phyloP scores from a whole-genome alignment of 371 early-diverging fungal genomes.

The Apophysomyces variabilis region DNA sequence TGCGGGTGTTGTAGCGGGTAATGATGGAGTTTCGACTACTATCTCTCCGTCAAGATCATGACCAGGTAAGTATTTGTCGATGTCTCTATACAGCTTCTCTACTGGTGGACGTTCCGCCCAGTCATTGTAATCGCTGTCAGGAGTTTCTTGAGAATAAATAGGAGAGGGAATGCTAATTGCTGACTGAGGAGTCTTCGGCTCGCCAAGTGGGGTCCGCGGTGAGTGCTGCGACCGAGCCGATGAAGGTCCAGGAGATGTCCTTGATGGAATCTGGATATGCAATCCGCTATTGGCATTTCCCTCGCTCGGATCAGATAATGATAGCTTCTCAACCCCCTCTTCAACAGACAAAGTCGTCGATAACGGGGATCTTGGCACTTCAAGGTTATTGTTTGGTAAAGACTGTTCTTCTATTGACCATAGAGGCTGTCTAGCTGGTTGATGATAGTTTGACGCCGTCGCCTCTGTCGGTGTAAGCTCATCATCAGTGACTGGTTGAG shows the following conservation, averaged over 20 bases:
- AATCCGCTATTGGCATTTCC: conserved; percentile 9
- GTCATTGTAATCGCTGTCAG: conserved; percentile 44
- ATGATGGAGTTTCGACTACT: conserved; percentile 54
- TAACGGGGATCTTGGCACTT: not conserved
- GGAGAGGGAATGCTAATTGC: conserved; percentile 15
- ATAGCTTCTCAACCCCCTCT: conserved; percentile 12
- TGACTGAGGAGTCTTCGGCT: conserved; percentile 20
- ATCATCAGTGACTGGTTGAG: not conserved
- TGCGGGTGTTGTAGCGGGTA: conserved; percentile 21
- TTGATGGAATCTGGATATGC: conserved; percentile 27
- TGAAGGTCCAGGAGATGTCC: conserved; percentile 12
- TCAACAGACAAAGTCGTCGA: not conserved
- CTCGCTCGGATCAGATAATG: conserved; percentile 10
- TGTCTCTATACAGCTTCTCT: conserved; percentile 72
- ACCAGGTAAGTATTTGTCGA: conserved; percentile 79
- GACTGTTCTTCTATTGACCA: conserved; percentile 21
- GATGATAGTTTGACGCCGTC: conserved; percentile 2
- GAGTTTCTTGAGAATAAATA: conserved; percentile 17
- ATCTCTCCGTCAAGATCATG: conserved; percentile 86
- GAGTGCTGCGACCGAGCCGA: conserved; percentile 9
- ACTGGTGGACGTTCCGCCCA: conserved; percentile 77
- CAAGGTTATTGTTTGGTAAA: conserved; percentile 4
- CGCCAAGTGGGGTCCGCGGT: conserved; percentile 18
- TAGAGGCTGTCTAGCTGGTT: not conserved
- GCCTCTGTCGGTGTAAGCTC: conserved; percentile 1